A percentile compares a stretch with the other conserved stretches of the same genome.
Evolutionary conservation across 176 grass and related monocot species (phyloP).

Genomic region (Oryza meridionalis): DNA sequence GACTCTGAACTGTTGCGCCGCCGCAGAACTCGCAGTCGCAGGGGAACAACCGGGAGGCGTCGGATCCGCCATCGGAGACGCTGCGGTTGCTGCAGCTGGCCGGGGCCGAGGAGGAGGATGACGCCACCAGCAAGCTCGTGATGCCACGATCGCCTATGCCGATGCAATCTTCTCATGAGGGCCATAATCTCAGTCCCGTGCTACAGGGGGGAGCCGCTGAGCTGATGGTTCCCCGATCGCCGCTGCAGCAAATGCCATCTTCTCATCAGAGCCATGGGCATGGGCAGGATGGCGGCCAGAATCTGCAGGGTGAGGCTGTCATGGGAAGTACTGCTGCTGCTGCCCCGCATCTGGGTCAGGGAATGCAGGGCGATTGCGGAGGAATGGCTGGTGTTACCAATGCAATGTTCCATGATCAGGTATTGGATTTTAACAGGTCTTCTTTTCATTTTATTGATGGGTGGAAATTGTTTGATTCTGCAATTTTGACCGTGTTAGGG

Average conservation of each 20-base stretch:
- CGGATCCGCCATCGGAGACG: conserved; percentile 63
- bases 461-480: not conserved
- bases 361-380: conserved; percentile 30
- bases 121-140: conserved; percentile 75
- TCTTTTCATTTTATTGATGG: not conserved
- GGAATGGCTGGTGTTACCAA: conserved; percentile 26
- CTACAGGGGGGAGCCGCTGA: conserved; percentile 14
- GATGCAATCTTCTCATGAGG: conserved; percentile 23
- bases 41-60: conserved; percentile 52
- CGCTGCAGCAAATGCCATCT: conserved; percentile 11
- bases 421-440: not conserved
- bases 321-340: not conserved
- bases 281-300: conserved; percentile 28
- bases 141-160: conserved; percentile 33
- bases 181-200: conserved; percentile 40
- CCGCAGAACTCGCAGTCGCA: conserved; percentile 54
- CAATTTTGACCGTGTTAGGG: not conserved
- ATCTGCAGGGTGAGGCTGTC: conserved; percentile 37
- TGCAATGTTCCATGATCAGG: conserved; percentile 52
- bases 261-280: conserved; percentile 38
- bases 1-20: conserved; percentile 20
- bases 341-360: conserved; percentile 7
- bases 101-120: conserved; percentile 77
- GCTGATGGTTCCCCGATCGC: conserved; percentile 35
- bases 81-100: conserved; percentile 71